Percentiles rank a stretch among this genome's conserved stretches.
Evolutionary conservation across 1,284 basidiomycete genomes (phyloP).

Genomic region (Bondarzewia mesenterica): DNA sequence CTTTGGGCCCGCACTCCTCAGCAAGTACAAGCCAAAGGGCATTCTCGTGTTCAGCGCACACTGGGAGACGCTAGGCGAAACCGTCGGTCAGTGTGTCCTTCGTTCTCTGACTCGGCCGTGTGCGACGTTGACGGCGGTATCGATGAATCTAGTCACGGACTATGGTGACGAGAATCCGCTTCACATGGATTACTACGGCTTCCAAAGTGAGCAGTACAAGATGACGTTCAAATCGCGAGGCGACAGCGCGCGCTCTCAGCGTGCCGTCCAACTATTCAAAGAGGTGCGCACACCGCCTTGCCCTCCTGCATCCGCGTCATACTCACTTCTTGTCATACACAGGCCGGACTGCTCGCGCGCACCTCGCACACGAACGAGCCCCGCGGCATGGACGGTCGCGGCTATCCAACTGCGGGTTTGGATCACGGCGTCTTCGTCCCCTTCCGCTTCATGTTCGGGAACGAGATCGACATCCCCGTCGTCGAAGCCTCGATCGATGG

Average conservation of each 20-base stretch:
- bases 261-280: slow-evolving; percentile 53
- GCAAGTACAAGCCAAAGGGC: slow-evolving; percentile 67
- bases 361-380: slow-evolving; percentile 40
- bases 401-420: slow-evolving; percentile 47
- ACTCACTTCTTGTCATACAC: not conserved
- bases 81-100: slow-evolving; percentile 34
- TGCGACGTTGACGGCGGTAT: not conserved
- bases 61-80: slow-evolving; percentile 59
- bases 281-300: slow-evolving; percentile 27
- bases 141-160: slow-evolving; percentile 48
- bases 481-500: slow-evolving; percentile 66
- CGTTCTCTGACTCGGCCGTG: not conserved
- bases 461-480: slow-evolving; percentile 50
- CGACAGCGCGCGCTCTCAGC: slow-evolving; percentile 43
- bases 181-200: slow-evolving; percentile 68
- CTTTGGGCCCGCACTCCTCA: slow-evolving; percentile 57
- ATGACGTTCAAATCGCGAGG: slow-evolving; percentile 63
- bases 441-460: slow-evolving; percentile 71
- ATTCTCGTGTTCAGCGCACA: slow-evolving; percentile 78
- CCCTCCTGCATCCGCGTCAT: not conserved
- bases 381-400: slow-evolving; percentile 63
- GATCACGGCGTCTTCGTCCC: slow-evolving; percentile 76
- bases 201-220: slow-evolving; percentile 48
- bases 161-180: slow-evolving; percentile 69
- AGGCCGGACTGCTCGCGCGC: slow-evolving; percentile 53